Conservation (phyloP, 805 yeast species). For the Metschnikowia aberdeeniae region DNA sequence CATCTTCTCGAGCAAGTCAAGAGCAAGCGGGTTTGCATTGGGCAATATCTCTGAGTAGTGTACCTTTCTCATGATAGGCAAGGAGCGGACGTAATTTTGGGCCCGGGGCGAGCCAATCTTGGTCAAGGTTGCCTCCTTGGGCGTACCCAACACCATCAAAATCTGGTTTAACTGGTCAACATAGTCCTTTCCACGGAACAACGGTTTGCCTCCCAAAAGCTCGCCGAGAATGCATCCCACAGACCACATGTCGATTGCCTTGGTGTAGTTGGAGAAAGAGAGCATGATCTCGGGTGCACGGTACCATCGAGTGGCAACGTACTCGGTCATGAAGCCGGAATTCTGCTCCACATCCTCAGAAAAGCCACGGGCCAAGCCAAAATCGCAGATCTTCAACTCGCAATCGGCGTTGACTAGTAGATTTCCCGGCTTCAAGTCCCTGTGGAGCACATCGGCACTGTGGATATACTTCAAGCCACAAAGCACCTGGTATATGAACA, state of each 20-base stretch:
- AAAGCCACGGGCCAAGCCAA: slow-evolving; percentile 92
- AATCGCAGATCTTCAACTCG: slow-evolving; percentile 93
- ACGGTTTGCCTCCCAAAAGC: slow-evolving; percentile 82
- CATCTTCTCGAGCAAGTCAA: slow-evolving; percentile 66
- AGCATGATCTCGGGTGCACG: slow-evolving; percentile 98
- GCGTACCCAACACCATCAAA: slow-evolving; percentile 85
- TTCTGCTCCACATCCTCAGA: slow-evolving; percentile 77
- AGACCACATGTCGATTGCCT: slow-evolving; percentile 97
- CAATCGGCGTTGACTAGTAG: slow-evolving; percentile 92
- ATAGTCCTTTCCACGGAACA: slow-evolving; percentile 93
- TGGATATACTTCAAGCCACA: slow-evolving; percentile 91
- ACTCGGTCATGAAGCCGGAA: slow-evolving; percentile 93
- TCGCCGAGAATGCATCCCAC: slow-evolving; percentile 97
- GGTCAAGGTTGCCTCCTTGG: slow-evolving; percentile 49
- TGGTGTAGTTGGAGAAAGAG: slow-evolving; percentile 89
- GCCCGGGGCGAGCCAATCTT: slow-evolving; percentile 78
- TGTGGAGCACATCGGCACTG: slow-evolving; percentile 86
- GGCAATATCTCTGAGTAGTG: slow-evolving; percentile 75
- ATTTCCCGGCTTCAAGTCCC: slow-evolving; percentile 94
- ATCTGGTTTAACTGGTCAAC: slow-evolving; percentile 93
- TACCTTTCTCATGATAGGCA: slow-evolving; percentile 77
- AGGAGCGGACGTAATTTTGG: slow-evolving; percentile 81
- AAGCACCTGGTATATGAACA: slow-evolving; percentile 84
- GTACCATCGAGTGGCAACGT: slow-evolving; percentile 98
- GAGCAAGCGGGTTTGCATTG: slow-evolving; percentile 78